Evolutionary conservation across 495 filamentous ascomycete genomes (phyloP).

Genomic region (Penicillium fimorum): DNA sequence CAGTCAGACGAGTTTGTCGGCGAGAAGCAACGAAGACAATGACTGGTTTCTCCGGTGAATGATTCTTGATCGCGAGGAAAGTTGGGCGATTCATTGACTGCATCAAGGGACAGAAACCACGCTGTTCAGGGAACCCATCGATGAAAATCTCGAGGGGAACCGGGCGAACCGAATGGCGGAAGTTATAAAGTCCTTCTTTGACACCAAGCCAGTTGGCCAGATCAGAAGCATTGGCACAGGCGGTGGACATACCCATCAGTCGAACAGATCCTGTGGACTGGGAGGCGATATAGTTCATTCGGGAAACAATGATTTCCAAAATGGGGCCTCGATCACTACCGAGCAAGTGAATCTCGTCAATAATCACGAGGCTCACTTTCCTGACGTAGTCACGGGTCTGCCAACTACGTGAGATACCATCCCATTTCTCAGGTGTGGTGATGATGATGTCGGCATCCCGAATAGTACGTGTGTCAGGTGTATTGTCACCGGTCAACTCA

Average conservation of each 20-base stretch:
- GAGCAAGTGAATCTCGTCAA: constrained; percentile 96
- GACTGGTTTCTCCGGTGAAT: constrained; percentile 93
- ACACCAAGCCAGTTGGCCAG: constrained; percentile 96
- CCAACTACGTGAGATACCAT: constrained; percentile 98
- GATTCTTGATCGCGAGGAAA: constrained; percentile 92
- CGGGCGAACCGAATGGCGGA: constrained; percentile 94
- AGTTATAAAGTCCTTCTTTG: constrained; percentile 96
- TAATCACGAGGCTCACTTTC: constrained; percentile 94
- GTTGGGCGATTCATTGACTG: constrained; percentile 98
- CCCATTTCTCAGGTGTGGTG: constrained; percentile 99
- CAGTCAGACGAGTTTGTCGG: constrained; percentile 90
- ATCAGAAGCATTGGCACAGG: constrained; percentile 93
- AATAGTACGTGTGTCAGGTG: constrained; percentile 92
- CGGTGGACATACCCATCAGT: constrained; percentile 96
- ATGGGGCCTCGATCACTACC: constrained; percentile 95
- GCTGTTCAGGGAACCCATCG: constrained; percentile 92
- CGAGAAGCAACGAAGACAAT: constrained; percentile 98
- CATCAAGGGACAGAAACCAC: constrained; percentile 97
- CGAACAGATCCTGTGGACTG: constrained; percentile 83
- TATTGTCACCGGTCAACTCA: constrained; percentile 97
- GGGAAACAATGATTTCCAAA: constrained; percentile 97
- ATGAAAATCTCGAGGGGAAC: constrained; percentile 96
- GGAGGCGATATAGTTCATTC: constrained; percentile 99
- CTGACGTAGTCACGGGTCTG: constrained; percentile 94
- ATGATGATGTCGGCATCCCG: constrained; percentile 96